Conservation (phyloP, 2,329 filamentous ascomycete genomes). For the Fusarium pseudograminearum region DNA sequence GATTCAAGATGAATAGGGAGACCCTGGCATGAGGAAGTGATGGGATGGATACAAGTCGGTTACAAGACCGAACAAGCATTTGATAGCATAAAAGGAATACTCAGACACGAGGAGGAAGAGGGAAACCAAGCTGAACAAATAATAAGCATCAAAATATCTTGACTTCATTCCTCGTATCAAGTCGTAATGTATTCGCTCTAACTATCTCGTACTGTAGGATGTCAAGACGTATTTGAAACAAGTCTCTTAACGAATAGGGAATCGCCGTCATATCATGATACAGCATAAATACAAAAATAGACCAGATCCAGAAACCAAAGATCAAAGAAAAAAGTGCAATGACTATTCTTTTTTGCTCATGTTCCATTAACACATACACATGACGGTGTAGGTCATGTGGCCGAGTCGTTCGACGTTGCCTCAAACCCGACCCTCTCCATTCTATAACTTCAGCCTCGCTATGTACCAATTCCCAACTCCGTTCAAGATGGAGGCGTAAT, state of each 20-base stretch:
- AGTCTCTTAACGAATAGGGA: constrained; percentile 39
- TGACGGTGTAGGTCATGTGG: constrained; percentile 36
- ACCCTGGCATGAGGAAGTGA: not conserved
- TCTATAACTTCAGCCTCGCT: constrained; percentile 28
- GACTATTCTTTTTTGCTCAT: constrained; percentile 47
- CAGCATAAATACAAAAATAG: constrained; percentile 48
- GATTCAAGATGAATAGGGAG: constrained; percentile 45
- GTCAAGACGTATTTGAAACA: constrained; percentile 21
- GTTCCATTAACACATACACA: constrained; percentile 50
- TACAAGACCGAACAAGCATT: constrained; percentile 1
- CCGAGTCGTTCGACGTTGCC: constrained; percentile 19
- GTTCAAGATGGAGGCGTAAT: constrained; percentile 21
- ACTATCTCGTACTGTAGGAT: not conserved
- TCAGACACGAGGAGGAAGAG: constrained; percentile 26
- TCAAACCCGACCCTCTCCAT: constrained; percentile 12
- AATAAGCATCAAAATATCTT: constrained; percentile 11
- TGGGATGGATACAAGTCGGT: not conserved
- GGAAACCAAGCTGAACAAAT: constrained; percentile 28
- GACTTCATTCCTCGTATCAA: constrained; percentile 9
- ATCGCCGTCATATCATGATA: constrained; percentile 46
- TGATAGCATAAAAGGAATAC: constrained; percentile 16
- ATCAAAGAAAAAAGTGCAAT: constrained; percentile 41
- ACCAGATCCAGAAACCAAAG: constrained; percentile 29
- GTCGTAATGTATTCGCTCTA: constrained; percentile 11
- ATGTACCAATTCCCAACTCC: constrained; percentile 34